Conservation (phyloP, 1,284 basidiomycete species). For the Termitomyces sp. region DNA sequence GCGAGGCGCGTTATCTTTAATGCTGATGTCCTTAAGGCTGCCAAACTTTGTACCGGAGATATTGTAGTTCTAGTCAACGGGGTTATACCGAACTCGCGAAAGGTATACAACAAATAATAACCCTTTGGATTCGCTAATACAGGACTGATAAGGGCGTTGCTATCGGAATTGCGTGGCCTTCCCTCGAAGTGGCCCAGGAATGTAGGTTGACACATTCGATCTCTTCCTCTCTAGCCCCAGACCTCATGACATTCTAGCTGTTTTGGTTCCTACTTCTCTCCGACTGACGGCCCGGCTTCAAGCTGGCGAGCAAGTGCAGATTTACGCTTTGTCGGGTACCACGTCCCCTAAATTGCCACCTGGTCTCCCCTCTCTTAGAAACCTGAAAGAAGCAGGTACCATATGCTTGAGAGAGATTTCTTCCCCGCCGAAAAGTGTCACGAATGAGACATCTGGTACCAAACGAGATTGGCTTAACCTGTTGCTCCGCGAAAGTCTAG, state of each 20-base stretch:
- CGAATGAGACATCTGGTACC: constrained; percentile 24
- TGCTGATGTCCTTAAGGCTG: constrained; percentile 55
- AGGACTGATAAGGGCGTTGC: constrained; percentile 44
- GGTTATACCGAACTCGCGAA: constrained; percentile 29
- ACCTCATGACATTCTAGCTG: constrained; percentile 33
- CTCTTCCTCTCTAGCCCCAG: constrained; percentile 19
- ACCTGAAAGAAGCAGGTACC: constrained; percentile 43
- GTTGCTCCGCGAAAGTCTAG: constrained; percentile 56
- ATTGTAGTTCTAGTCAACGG: constrained; percentile 49
- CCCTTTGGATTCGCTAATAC: constrained; percentile 11
- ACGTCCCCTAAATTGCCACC: constrained; percentile 30
- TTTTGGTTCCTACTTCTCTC: constrained; percentile 50
- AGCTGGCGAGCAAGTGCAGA: constrained; percentile 38
- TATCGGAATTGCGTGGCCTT: constrained; percentile 70
- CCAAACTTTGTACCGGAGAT: constrained; percentile 68
- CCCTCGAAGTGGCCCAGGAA: constrained; percentile 49
- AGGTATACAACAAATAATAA: constrained; percentile 25
- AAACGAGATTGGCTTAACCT: constrained; percentile 65
- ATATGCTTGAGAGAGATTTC: constrained; percentile 48
- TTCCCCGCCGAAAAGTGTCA: constrained; percentile 7
- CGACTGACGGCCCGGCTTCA: constrained; percentile 54
- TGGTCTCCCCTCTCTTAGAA: constrained; percentile 44
- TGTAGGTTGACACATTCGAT: constrained; percentile 35
- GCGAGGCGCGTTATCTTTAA: constrained; percentile 63
- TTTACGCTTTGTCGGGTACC: constrained; percentile 43